Base-by-base conservation (phyloP, 441 rosid genomes). In the Erysimum pusillum region DNA sequence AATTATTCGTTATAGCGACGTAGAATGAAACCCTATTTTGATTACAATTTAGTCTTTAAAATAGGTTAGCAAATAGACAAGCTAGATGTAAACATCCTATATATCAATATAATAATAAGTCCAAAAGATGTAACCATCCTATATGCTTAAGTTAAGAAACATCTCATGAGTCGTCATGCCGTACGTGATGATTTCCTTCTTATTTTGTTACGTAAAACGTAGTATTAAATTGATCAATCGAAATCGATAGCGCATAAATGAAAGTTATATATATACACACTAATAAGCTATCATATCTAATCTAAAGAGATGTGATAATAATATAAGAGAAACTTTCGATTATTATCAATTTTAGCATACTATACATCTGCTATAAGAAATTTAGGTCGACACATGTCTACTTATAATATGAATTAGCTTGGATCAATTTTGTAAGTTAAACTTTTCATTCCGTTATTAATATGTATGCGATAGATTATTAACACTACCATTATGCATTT, bases 131-230 rank as follows among this genome's bases (percentile, higher is more conserved):
- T 41, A 56, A 69, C 17, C 8, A 42, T 44, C 53, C 41, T 42
- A 52, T 28, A 51, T 52, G 14, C 44, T 51, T 25, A 10, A 25
- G 41, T 13, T 38, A n/a, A 36, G 76, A 72, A 62, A 61, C 41
- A 61, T 71, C 52, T n/a, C n/a, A n/a, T n/a, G n/a, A n/a, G n/a
- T n/a, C n/a, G n/a, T 25, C 58, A 49, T 36, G 42, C 31, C 61
- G 31, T 59, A 61, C 17, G 25, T 71, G 48, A 71, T 48, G 10
- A 13, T 46, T 14, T 4, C 49, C 25, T 60, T 35, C 48, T 35
- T 56, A 48, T 8, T 44, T 69, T 54, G 15, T 48, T 13, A 46
- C 18, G 57, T 45, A 32, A 49, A 61, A 36, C 41, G n/a, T n/a
- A n/a, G 60, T n/a, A 36, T 36, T 10, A n/a, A 60, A 17, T 22